Base-by-base conservation (phyloP, 768 basidiomycete species). In the Lentinula guzmanii region DNA sequence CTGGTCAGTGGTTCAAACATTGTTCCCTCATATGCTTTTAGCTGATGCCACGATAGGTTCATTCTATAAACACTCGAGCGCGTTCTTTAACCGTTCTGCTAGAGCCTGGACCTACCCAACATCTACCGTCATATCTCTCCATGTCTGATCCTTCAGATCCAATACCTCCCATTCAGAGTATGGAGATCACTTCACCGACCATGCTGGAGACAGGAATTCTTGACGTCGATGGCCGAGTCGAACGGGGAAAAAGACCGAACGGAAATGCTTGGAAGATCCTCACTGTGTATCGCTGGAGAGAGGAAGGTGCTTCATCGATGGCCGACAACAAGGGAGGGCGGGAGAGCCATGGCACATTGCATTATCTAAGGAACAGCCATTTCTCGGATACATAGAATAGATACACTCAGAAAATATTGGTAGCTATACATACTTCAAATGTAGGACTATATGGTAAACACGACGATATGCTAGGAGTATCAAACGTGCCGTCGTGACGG, bases 261-360 rank as follows among this genome's bases (percentile, higher is more conserved):
- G 80, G 77, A 6, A 82, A 83, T 61, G 83, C 83, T 4, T 86
- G 84, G 83, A 86, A 86, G 68, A 67, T 70, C 8, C 74, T 86
- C 64, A 79, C 80, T 5, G 72, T 86, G 5, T 86, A 82, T 81
- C 70, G 84, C 15, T 82, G 79, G 78, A 68, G 74, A 31, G 74
- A 73, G 0, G 77, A 75, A 65, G 62, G 58, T 21, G 64, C 57
- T 6, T 34, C 58, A 16, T 64, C 62, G 31, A 58, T 61, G 7
- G 65, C 67, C 7, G 70, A 72, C 62, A 69, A 68, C 62, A 63
- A 72, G 64, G 72, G 81, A 69, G 81, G 78, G 1, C 68, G 81
- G 54, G 79, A 80, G 62, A 75, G 73, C 41, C 72, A 80, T 62
- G 81, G 81, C 1, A 82, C 80, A 7, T 64, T 84, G 63, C 82